Percentiles rank a stretch among this genome's conserved stretches.
phyloP scores from a whole-genome alignment of 805 yeast genomes.

The Yarrowia osloensis region DNA sequence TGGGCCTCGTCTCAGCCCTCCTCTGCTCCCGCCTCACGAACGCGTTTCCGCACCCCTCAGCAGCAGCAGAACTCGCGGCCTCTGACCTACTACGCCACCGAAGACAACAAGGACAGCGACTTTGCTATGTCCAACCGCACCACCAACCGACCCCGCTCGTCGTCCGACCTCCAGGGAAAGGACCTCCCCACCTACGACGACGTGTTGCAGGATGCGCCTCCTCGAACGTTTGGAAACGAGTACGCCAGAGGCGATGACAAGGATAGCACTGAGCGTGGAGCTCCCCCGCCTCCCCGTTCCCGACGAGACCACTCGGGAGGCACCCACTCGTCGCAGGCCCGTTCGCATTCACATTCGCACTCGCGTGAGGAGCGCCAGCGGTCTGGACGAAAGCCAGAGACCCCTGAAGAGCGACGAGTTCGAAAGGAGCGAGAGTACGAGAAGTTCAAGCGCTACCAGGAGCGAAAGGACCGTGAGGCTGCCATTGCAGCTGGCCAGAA shows the following conservation, averaged over 20 bases:
- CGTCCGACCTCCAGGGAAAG: constrained; percentile 16
- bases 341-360: constrained; percentile 24
- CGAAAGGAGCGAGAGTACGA: constrained; percentile 30
- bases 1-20: constrained; percentile 27
- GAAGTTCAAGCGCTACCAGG: constrained; percentile 30
- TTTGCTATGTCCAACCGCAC: constrained; percentile 4
- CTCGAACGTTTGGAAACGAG: constrained; percentile 24
- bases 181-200: constrained; percentile 28
- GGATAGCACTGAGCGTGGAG: not conserved
- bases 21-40: constrained; percentile 11
- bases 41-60: constrained; percentile 11
- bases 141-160: constrained; percentile 16
- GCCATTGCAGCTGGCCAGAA: constrained; percentile 7
- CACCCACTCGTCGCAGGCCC: constrained; percentile 9
- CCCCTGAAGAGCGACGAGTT: constrained; percentile 26
- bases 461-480: constrained; percentile 24
- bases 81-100: constrained; percentile 18
- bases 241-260: constrained; percentile 27
- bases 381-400: constrained; percentile 13
- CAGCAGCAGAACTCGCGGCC: constrained; percentile 6
- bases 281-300: not conserved
- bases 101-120: constrained; percentile 1
- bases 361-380: constrained; percentile 27
- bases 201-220: constrained; percentile 30
- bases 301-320: constrained; percentile 4